phyloP scores from a whole-genome alignment of 805 yeast species.

The Ogataea angusta region DNA sequence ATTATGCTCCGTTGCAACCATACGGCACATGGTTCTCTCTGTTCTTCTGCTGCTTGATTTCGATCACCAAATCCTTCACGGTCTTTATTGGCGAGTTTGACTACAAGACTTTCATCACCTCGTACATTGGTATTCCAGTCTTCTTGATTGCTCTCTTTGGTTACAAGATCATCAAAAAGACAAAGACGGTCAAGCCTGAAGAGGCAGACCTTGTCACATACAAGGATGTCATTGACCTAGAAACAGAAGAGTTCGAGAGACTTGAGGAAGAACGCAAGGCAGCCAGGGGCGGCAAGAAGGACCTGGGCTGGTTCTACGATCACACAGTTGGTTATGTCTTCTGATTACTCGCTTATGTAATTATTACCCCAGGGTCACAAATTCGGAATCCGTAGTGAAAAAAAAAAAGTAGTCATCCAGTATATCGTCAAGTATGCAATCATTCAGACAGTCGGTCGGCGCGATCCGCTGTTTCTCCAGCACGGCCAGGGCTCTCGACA shows the following conservation, averaged over 20 bases:
- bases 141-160: constrained; percentile 53
- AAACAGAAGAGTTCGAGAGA: constrained; percentile 39
- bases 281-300: constrained; percentile 18
- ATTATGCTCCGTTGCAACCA: constrained; percentile 66
- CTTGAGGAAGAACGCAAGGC: constrained; percentile 15
- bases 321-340: constrained; percentile 29
- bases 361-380: not conserved
- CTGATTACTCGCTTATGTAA: constrained; percentile 13
- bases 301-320: constrained; percentile 29
- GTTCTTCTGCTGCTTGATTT: constrained; percentile 48
- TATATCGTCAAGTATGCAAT: constrained; percentile 1
- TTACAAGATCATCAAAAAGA: constrained; percentile 53
- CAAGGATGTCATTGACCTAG: constrained; percentile 54
- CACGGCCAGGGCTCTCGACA: constrained; percentile 34
- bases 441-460: constrained; percentile 1
- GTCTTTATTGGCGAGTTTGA: constrained; percentile 59
- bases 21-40: constrained; percentile 63
- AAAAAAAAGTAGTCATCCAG: constrained; percentile 3
- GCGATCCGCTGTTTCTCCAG: constrained; percentile 26
- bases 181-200: constrained; percentile 45
- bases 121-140: constrained; percentile 73
- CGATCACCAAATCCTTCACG: constrained; percentile 67
- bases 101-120: constrained; percentile 68
- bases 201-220: constrained; percentile 62
- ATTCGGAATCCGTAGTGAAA: constrained; percentile 7